Evolutionary conservation across 1,284 basidiomycete genomes (phyloP).

Genomic region (Peniophora sp.): DNA sequence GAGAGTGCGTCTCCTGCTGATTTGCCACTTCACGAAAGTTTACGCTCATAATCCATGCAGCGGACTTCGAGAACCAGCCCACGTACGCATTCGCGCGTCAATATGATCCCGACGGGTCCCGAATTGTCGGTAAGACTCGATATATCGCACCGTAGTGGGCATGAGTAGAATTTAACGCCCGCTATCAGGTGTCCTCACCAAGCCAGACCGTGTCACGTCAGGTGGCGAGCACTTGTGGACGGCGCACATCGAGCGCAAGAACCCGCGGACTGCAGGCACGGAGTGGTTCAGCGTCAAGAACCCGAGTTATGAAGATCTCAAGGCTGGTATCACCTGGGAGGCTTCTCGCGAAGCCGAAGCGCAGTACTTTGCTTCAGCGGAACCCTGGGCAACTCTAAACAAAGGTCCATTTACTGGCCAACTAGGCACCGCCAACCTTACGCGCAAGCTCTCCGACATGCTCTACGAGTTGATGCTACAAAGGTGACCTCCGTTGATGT

Average conservation of each 20-base stretch:
- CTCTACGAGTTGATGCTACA: slow-evolving; percentile 50
- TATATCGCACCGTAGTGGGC: not conserved
- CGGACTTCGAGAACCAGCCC: slow-evolving; percentile 67
- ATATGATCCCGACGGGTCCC: slow-evolving; percentile 48
- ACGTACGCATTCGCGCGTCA: slow-evolving; percentile 50
- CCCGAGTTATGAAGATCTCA: slow-evolving; percentile 48
- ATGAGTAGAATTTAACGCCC: not conserved
- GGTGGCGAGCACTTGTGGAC: slow-evolving; percentile 57
- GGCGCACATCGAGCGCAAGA: slow-evolving; percentile 41
- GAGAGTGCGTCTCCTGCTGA: slow-evolving; percentile 42
- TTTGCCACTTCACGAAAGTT: not conserved
- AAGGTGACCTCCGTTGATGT: slow-evolving; percentile 25
- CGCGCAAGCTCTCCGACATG: slow-evolving; percentile 42
- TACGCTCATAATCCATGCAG: slow-evolving; percentile 23
- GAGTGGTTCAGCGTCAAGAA: slow-evolving; percentile 68
- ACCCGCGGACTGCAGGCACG: slow-evolving; percentile 44
- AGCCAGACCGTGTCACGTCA: slow-evolving; percentile 58
- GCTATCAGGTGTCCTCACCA: slow-evolving; percentile 63
- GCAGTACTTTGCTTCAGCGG: slow-evolving; percentile 48
- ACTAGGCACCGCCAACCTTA: slow-evolving; percentile 43
- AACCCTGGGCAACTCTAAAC: slow-evolving; percentile 48
- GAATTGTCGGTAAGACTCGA: slow-evolving; percentile 52
- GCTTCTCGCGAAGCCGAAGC: slow-evolving; percentile 50
- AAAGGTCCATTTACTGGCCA: slow-evolving; percentile 30
- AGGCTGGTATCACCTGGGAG: slow-evolving; percentile 42